Percentiles rank a stretch among this genome's conserved stretches.
These are phyloP conservation scores for Syncephalastrum racemosum DNA, from an alignment of 371 early-diverging fungal species.

Conservation along the genomic window DNA sequence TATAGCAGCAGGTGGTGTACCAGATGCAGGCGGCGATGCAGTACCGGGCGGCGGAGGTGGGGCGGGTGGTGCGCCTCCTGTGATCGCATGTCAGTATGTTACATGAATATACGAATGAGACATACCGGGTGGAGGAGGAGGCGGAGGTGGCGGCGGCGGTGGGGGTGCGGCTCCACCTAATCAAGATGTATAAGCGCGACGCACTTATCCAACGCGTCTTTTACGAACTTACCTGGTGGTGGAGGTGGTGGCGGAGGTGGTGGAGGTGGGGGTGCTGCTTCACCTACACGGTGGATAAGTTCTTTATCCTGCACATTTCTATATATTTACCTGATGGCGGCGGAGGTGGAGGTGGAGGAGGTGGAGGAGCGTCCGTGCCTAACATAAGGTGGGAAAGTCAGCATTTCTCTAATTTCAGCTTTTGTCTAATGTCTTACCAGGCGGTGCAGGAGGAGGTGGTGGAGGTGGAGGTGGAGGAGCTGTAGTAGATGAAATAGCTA, in stretches of 20 bases:
- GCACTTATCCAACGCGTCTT: neutral
- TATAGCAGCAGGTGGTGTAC: conserved; percentile 1
- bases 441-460: conserved; percentile 5
- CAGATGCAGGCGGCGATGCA: conserved; percentile 11
- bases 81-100: neutral
- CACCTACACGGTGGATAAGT: neutral
- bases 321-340: conserved; percentile 10
- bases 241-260: conserved; percentile 9
- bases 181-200: conserved; percentile 7
- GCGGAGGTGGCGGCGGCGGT: conserved; percentile 19
- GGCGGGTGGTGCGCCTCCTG: conserved; percentile 13
- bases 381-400: neutral
- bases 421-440: conserved; percentile 3
- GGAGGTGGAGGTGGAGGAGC: conserved; percentile 14
- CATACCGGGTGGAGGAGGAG: conserved; percentile 28
- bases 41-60: conserved; percentile 7
- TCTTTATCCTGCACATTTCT: neutral
- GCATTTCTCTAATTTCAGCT: neutral
- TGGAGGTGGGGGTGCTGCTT: conserved; percentile 9
- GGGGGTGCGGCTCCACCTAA: conserved; percentile 13
- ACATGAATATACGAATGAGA: neutral
- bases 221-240: conserved; percentile 18
- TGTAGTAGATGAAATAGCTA: neutral
- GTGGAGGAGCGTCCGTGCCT: conserved; percentile 6
- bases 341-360: conserved; percentile 15